Conservation (phyloP, 1,284 basidiomycete genomes). For the Microbotryum intermedium region DNA sequence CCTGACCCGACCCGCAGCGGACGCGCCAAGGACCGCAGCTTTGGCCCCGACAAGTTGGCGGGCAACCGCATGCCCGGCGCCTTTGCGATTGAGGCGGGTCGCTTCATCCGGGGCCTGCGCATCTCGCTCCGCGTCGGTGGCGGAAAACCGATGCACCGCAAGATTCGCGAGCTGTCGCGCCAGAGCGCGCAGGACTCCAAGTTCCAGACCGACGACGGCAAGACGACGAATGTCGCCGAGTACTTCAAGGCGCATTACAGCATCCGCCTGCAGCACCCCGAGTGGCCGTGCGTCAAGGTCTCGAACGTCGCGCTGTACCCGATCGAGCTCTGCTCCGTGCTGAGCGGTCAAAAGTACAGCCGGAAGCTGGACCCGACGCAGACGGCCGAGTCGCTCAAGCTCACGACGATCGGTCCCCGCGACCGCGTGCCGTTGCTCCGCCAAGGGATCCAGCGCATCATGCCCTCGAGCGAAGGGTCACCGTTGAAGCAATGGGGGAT, state of each 20-base stretch:
- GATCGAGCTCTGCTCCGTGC: constrained; percentile 9
- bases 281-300: constrained; percentile 14
- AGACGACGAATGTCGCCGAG: constrained; percentile 1
- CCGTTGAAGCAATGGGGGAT: constrained; percentile 6
- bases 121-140: constrained; percentile 1
- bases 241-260: constrained; percentile 10
- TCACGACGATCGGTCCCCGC: constrained; percentile 17
- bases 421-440: constrained; percentile 2
- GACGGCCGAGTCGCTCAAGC: constrained; percentile 9
- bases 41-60: too few relatives aligned
- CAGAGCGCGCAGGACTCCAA: background rate
- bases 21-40: too few relatives aligned
- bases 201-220: constrained; percentile 5
- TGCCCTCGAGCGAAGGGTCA: background rate
- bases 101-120: constrained; percentile 4
- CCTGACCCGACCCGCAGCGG: too few relatives aligned
- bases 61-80: too few relatives aligned
- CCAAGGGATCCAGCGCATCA: constrained; percentile 1
- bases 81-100: background rate
- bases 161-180: constrained; percentile 1
- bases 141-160: constrained; percentile 1
- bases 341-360: constrained; percentile 8
- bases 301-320: constrained; percentile 12
- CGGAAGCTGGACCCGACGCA: constrained; percentile 10
- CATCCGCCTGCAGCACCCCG: constrained; percentile 2